Base-by-base conservation (phyloP, 176 grass and related monocot species). In the Areca catechu region DNA sequence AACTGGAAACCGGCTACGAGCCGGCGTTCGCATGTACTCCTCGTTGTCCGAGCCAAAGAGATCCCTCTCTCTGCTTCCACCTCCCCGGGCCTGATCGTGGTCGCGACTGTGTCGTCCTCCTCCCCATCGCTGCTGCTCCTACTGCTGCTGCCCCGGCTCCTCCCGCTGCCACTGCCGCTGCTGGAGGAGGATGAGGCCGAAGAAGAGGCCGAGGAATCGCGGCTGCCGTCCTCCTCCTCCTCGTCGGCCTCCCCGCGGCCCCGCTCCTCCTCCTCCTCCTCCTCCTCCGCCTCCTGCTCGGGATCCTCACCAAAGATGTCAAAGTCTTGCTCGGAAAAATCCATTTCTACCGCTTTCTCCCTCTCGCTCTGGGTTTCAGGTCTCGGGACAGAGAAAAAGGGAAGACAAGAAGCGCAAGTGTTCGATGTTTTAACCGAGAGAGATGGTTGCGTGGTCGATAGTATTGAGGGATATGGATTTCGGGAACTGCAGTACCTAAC, bases 11-110 rank as follows among this genome's bases (percentile, higher is more conserved):
- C 66, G 21, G 50, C 87, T 92, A 20, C 74, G 75, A 16, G 87
- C 78, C 25, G 73, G 78, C 23, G 87, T 98, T 61, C 65, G 91
- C 58, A 82, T 63, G 68, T 92, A 98, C 24, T 90, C 81, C 56
- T 88, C 87, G 63, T 98, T 98, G 56, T 98, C 93, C 49, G 81
- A 82, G 48, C 87, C 93, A 72, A 98, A 98, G 54, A 98, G 77
- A 86, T 98, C 87, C 51, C 74, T 86, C 24, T 87, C 14, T 91
- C 86, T 27, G 74, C 69, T 7, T 78, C 71, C 21, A 71, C 78
- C 0, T 58, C 74, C 17, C 68, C 74, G 6, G 22, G 62, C 16
- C 34, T 10, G 34, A 43, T 43, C 34, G 9, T 43, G 9, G 34
- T 43, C 34, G 34, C 61, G 4, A 5, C 61, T 4, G 47, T 21